Base-by-base conservation (phyloP, 2,329 filamentous ascomycete genomes). In the Paracamarosporium sp. region DNA sequence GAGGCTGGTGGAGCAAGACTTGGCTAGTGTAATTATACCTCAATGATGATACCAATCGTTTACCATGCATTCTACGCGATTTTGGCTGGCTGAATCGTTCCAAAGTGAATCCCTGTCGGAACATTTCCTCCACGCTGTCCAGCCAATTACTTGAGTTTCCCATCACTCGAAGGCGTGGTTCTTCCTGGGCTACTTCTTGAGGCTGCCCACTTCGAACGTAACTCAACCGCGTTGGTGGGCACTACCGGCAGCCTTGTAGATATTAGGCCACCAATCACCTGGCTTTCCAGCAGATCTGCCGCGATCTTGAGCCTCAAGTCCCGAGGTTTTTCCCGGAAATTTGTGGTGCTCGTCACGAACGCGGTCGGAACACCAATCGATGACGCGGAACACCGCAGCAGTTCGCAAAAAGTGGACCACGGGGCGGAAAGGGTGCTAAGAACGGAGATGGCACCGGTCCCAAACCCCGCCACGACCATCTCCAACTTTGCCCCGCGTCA, bases 381-480 rank as follows among this genome's bases (percentile, higher is more conserved):
- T 48, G 45, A 48, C 30, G 45, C 20, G 12, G 8, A 25, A 24
- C 11, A 45, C 15, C 7, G 43, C 43, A 15, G 11, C 8, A 30
- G 13, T 15, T 12, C 15, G 15, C 27, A 13, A 46, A 46, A 48
- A 35, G 45, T 48, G 45, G 45, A 25, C 30, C 30, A 30, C 45
- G 45, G 45, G 36, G 45, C 45, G 45, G 45, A 35, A 22, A 7
- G 5, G 25, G 45, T 48, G 11, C 45, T 48, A 11, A 25, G 36
- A 25, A 30, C 11, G 45, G 45, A 48, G 30, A 48, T 15, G 44
- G 44, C 44, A 48, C 30, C 30, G 45, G 4, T 12, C 36, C 17
- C 17, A 35, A 48, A 48, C 45, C 45, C 45, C 45, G 27, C 45
- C 45, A 48, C 13, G n/a, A 9, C 44, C 28, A 35, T 28, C 44